Base-by-base conservation (phyloP, 1,284 basidiomycete species). In the Ceraceosorus guamensis region DNA sequence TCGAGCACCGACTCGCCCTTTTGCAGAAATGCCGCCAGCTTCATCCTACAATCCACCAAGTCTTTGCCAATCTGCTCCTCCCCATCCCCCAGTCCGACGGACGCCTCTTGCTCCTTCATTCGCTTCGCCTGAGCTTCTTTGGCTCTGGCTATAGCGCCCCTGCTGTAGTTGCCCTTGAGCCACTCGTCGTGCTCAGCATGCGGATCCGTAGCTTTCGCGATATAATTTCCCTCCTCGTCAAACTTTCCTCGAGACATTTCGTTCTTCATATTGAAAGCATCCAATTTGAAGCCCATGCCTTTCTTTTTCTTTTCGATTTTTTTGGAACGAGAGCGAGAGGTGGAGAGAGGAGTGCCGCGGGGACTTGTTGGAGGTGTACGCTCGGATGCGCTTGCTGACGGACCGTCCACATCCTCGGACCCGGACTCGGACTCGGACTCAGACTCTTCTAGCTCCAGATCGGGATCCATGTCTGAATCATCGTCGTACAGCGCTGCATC, bases 171-270 rank as follows among this genome's bases (percentile, higher is more conserved):
- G 3, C 86, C 90, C 14, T 90, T 86, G 81, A 99, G 87, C 95
- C 95, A 99, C 33, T 83, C 83, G 78, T 99, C 93, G 77, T 97
- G 91, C 53, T 88, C 83, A 14, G 87, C 90, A 72, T 91, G 87
- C 5, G 88, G 87, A 77, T 98, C 92, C 48, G 76, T 73, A 65
- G 86, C 87, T 50, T 90, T 85, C 56, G 84, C 84, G 54, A 91
- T 83, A 76, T 92, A 96, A 59, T 74, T 77, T 48, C 95, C 95
- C 69, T 97, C 93, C 56, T 87, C 88, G 8, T 91, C 87, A 79
- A 99, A 96, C 69, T 91, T 88, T 35, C 95, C 95, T 76, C 95
- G 89, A 70, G 89, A 85, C 87, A 99, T 92, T 82, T 99, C 95
- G 65, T 88, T 87, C 65, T 91, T 88, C 95, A 99, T 97, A 77